A percentile compares a stretch with the other conserved stretches of the same genome.
Evolutionary conservation across 2,329 filamentous ascomycete species (phyloP).

Genomic region (Verticillium alfalfae): DNA sequence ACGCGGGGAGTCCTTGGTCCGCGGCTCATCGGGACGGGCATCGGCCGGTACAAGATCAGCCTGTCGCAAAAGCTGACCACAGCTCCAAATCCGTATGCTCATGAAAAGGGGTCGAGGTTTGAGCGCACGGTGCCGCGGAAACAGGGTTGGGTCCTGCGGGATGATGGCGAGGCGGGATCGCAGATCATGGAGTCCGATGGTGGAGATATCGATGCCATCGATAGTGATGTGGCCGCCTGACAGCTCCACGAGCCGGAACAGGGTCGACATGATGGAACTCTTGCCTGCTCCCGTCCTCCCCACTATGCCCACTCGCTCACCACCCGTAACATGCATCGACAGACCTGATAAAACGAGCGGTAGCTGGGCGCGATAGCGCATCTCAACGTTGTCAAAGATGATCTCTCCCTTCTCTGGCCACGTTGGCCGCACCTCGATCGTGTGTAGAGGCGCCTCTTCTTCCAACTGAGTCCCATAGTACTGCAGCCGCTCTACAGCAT

Average conservation of each 20-base stretch:
- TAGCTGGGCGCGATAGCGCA: slow-evolving; percentile 69
- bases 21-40: slow-evolving; percentile 14
- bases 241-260: slow-evolving; percentile 71
- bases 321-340: slow-evolving; percentile 65
- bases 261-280: slow-evolving; percentile 75
- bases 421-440: slow-evolving; percentile 61
- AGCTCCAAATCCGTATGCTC: slow-evolving; percentile 74
- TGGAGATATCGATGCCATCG: slow-evolving; percentile 65
- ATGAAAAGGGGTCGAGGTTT: slow-evolving; percentile 74
- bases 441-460: slow-evolving; percentile 81
- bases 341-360: slow-evolving; percentile 69
- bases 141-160: slow-evolving; percentile 78
- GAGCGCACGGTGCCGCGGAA: slow-evolving; percentile 75
- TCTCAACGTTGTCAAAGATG: slow-evolving; percentile 66
- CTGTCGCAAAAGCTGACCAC: slow-evolving; percentile 71
- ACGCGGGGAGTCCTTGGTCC: slow-evolving; percentile 33
- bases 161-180: slow-evolving; percentile 76
- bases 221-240: slow-evolving; percentile 58
- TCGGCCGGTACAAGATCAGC: slow-evolving; percentile 62
- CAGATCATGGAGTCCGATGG: slow-evolving; percentile 68
- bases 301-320: slow-evolving; percentile 76
- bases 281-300: slow-evolving; percentile 80
- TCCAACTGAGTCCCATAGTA: slow-evolving; percentile 86
- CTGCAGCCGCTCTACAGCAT: slow-evolving; percentile 84
- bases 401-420: slow-evolving; percentile 91